A percentile compares a stretch with the other conserved stretches of the same genome.
Conservation (phyloP, 495 filamentous ascomycete species). For the Acidomyces sp. region DNA sequence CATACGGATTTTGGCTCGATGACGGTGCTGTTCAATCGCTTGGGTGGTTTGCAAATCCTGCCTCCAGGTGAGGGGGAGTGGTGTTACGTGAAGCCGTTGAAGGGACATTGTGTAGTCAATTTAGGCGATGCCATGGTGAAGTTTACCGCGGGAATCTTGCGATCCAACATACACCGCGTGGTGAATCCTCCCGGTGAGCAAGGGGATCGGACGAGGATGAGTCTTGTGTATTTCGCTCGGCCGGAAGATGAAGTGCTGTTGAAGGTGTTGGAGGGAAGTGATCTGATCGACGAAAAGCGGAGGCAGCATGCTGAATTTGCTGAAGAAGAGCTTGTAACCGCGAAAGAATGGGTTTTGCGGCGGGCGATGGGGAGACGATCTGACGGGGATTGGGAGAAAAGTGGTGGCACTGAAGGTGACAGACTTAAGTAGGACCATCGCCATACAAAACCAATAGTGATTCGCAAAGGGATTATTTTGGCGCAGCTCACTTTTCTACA, state of each 20-base stretch:
- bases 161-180: conserved; percentile 52
- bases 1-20: conserved; percentile 37
- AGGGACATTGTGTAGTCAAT: conserved; percentile 48
- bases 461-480: no score
- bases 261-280: conserved; percentile 40
- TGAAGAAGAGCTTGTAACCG: neutral
- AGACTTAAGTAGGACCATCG: conserved; percentile 19
- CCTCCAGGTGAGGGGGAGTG: conserved; percentile 33
- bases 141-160: conserved; percentile 47
- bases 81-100: conserved; percentile 47
- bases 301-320: neutral
- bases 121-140: conserved; percentile 53
- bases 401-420: conserved; percentile 24
- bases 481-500: no score
- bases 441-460: no score
- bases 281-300: conserved; percentile 45
- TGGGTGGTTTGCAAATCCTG: conserved; percentile 47
- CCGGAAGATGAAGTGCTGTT: conserved; percentile 45
- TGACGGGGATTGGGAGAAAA: conserved; percentile 24
- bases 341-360: conserved; percentile 1
- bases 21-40: conserved; percentile 48
- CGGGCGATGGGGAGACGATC: conserved; percentile 11
- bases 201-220: conserved; percentile 38
- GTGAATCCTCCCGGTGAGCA: conserved; percentile 44
- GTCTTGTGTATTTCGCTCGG: conserved; percentile 49